Percentiles rank a stretch among this genome's conserved stretches.
Evolutionary conservation across 768 basidiomycete species (phyloP).

Genomic region (Podaxis rugospora): DNA sequence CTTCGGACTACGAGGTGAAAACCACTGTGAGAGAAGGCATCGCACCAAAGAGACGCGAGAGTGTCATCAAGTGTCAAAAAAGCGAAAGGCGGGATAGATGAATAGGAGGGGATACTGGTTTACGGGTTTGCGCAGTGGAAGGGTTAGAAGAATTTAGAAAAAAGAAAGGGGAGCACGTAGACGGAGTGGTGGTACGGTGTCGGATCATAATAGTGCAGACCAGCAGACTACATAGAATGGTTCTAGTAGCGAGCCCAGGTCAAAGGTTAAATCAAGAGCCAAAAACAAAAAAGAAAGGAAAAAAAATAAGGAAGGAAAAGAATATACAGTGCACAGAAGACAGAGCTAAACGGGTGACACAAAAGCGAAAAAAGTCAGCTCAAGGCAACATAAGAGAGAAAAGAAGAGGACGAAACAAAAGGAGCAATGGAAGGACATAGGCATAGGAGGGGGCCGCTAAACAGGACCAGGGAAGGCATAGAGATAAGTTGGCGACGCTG

Average conservation of each 20-base stretch:
- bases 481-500: neutral
- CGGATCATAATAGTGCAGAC: neutral
- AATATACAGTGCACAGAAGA: neutral
- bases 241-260: neutral
- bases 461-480: neutral
- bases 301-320: neutral
- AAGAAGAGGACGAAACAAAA: neutral
- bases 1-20: neutral
- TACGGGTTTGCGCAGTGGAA: neutral
- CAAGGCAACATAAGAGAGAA: neutral
- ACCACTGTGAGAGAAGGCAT: neutral
- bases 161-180: neutral
- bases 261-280: neutral
- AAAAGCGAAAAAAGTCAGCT: neutral
- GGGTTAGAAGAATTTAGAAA: neutral
- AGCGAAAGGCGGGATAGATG: neutral
- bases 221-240: neutral
- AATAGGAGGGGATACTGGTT: neutral
- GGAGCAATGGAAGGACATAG: neutral
- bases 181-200: neutral
- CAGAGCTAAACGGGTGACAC: neutral
- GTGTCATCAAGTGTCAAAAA: neutral
- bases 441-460: neutral
- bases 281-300: neutral
- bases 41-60: neutral